These are phyloP conservation scores for Lantana camara DNA, from an alignment of 257 asterid genomes.

Conservation along the genomic window DNA sequence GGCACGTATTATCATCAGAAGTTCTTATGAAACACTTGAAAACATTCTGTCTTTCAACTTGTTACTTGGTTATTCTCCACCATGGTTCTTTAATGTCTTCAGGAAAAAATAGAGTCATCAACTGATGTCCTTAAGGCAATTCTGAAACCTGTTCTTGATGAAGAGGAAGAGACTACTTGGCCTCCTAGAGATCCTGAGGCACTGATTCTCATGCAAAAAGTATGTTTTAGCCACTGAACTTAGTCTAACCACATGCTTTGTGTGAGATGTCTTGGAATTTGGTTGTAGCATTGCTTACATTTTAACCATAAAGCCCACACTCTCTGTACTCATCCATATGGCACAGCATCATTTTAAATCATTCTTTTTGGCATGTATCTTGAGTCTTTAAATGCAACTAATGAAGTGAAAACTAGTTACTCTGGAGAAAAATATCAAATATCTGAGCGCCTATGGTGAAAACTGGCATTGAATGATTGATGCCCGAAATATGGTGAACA, in stretches of 20 bases:
- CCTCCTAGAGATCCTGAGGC: conserved; percentile 87
- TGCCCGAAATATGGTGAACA: conserved; percentile 17
- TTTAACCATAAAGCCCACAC: too few relatives aligned
- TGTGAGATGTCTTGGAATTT: conserved; percentile 17
- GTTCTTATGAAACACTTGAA: background rate
- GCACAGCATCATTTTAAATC: background rate
- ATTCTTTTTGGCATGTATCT: background rate
- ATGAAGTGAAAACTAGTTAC: too few relatives aligned
- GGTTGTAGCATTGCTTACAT: background rate
- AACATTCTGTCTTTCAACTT: background rate
- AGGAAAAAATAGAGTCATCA: conserved; percentile 89
- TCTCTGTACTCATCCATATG: background rate
- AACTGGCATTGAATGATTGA: conserved; percentile 1
- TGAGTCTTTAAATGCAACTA: background rate
- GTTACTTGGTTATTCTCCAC: conserved; percentile 18
- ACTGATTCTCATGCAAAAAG: conserved; percentile 78
- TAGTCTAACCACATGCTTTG: too few relatives aligned
- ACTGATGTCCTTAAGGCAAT: conserved; percentile 91
- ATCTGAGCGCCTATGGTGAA: background rate
- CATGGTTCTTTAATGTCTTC: conserved; percentile 33
- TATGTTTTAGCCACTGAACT: too few relatives aligned
- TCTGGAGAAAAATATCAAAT: too few relatives aligned
- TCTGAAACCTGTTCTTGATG: conserved; percentile 68
- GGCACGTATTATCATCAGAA: conserved; percentile 6
- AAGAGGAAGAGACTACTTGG: conserved; percentile 77